A percentile compares a stretch with the other conserved stretches of the same genome.
These are phyloP conservation scores for Puccinia triticina DNA, from an alignment of 1,284 basidiomycete species.

Conservation along the genomic window DNA sequence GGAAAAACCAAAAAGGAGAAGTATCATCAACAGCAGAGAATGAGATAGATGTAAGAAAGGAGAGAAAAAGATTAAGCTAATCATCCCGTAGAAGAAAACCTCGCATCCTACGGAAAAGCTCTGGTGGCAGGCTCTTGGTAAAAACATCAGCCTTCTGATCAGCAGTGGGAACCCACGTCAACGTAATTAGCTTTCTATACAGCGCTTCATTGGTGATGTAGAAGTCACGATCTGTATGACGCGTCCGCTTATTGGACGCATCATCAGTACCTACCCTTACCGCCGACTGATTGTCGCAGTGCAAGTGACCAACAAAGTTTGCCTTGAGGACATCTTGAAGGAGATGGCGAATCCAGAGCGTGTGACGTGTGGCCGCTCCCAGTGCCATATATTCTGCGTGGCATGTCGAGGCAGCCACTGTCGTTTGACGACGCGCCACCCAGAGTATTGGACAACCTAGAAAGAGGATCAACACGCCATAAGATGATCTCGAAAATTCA, in stretches of 20 bases:
- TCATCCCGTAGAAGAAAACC: too few species aligned
- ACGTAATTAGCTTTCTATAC: background rate
- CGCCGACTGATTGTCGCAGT: background rate
- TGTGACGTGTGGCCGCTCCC: too few species aligned
- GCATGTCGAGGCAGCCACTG: background rate
- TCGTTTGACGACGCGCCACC: background rate
- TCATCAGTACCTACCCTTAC: background rate
- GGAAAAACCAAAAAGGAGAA: too few species aligned
- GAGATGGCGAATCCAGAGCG: background rate
- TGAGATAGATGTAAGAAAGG: too few species aligned
- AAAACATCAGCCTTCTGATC: background rate
- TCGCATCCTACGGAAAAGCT: too few species aligned
- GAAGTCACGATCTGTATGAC: background rate
- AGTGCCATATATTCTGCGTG: background rate
- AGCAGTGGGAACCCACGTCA: background rate
- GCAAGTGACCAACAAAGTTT: background rate
- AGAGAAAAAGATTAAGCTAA: too few species aligned
- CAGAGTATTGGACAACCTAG: background rate
- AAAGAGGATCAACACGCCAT: too few species aligned
- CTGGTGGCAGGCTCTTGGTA: background rate
- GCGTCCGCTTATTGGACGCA: too few species aligned
- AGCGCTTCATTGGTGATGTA: background rate
- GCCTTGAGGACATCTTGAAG: background rate
- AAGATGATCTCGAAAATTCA: too few species aligned
- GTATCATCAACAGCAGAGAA: too few species aligned